These are phyloP conservation scores for Talaromyces marneffei DNA, from an alignment of 2,329 filamentous ascomycete species.

Conservation along the genomic window DNA sequence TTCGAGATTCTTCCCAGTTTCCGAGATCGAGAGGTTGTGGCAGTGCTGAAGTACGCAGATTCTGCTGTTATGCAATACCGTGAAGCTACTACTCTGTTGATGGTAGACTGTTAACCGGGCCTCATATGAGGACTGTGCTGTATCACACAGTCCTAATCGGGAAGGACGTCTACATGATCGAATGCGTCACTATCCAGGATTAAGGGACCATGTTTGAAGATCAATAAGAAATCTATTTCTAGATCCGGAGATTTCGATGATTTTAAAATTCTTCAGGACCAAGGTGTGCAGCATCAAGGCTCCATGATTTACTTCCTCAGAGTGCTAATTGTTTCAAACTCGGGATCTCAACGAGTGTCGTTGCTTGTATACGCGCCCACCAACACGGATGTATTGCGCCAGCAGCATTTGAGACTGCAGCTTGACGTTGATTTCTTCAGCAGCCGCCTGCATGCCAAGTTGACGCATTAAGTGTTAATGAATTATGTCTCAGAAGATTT, in stretches of 20 bases:
- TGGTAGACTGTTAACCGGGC: background rate
- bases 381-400: background rate
- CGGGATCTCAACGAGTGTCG: conserved; percentile 5
- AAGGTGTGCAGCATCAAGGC: background rate
- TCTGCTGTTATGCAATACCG: background rate
- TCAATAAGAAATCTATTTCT: background rate
- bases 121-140: background rate
- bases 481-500: background rate
- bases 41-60: background rate
- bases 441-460: conserved; percentile 7
- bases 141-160: background rate
- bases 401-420: background rate
- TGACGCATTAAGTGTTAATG: background rate
- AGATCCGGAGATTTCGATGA: background rate
- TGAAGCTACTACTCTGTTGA: background rate
- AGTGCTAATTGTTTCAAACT: conserved; percentile 13
- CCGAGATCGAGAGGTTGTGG: background rate
- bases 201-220: background rate
- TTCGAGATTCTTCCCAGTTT: background rate
- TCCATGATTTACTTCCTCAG: background rate
- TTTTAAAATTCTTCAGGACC: conserved; percentile 3
- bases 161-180: background rate
- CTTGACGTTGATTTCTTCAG: conserved; percentile 10
- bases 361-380: conserved; percentile 14
- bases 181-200: background rate